A percentile compares a stretch with the other conserved stretches of the same genome.
phyloP scores from a whole-genome alignment of 768 basidiomycete genomes.

The Basidioascus undulatus region DNA sequence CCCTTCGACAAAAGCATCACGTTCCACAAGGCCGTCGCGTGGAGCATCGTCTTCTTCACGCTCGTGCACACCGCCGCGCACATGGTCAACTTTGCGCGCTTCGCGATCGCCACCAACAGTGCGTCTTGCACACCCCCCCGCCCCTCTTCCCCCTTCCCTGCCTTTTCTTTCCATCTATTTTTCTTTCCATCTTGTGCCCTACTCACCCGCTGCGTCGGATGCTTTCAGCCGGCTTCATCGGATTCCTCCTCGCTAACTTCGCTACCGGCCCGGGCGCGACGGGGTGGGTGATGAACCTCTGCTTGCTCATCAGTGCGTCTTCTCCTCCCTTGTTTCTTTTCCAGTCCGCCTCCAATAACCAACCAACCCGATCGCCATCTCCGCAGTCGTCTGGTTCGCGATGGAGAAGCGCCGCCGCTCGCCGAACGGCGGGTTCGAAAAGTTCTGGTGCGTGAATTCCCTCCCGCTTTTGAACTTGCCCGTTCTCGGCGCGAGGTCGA shows the following conservation, averaged over 20 bases:
- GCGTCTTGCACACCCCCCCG: too few species aligned
- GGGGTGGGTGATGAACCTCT: slow-evolving; percentile 26
- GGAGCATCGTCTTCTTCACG: slow-evolving; percentile 61
- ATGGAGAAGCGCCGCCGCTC: slow-evolving; percentile 51
- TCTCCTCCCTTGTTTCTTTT: too few species aligned
- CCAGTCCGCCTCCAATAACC: too few species aligned
- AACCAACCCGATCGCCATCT: too few species aligned
- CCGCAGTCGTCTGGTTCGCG: slow-evolving; percentile 62
- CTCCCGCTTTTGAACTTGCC: too few species aligned
- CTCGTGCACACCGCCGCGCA: slow-evolving; percentile 12
- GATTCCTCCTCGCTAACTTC: slow-evolving; percentile 62
- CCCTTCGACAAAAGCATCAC: slow-evolving; percentile 85
- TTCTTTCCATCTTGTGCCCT: too few species aligned
- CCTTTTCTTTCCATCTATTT: too few species aligned
- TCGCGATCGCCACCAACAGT: slow-evolving; percentile 32
- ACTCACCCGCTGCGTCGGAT: too few species aligned
- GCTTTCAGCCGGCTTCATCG: slow-evolving; percentile 34
- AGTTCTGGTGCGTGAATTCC: slow-evolving; percentile 34
- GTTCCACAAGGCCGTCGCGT: slow-evolving; percentile 73
- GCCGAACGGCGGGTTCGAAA: slow-evolving; percentile 32
- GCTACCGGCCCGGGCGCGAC: slow-evolving; percentile 37
- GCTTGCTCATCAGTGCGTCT: slow-evolving; percentile 70
- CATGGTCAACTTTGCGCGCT: slow-evolving; percentile 50
- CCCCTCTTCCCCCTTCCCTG: too few species aligned
- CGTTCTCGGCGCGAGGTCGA: too few species aligned